Percentiles rank a stretch among this genome's conserved stretches.
These are phyloP conservation scores for Herpetospermum pedunculosum DNA, from an alignment of 306 rosid species.

Conservation along the genomic window DNA sequence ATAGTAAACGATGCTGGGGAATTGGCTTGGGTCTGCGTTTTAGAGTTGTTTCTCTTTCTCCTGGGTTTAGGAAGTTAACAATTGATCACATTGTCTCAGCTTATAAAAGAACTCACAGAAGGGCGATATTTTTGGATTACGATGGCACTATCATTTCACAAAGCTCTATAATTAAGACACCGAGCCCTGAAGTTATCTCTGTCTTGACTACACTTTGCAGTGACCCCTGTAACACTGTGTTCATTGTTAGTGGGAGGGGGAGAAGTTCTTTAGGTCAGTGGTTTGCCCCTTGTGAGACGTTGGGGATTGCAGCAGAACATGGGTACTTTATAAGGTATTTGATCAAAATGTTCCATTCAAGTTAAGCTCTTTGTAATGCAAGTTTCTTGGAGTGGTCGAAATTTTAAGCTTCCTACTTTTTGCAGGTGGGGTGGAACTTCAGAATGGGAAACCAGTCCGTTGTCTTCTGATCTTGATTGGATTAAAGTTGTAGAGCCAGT, in stretches of 20 bases:
- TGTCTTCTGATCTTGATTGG: constrained; percentile 17
- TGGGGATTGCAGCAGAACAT: constrained; percentile 18
- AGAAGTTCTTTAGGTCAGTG: constrained; percentile 13
- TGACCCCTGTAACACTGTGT: constrained; percentile 13
- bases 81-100: constrained; percentile 18
- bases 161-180: constrained; percentile 14
- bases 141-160: constrained; percentile 15
- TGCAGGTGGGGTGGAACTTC: constrained; percentile 19
- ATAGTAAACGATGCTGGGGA: constrained; percentile 16
- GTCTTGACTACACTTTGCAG: constrained; percentile 11
- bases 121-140: constrained; percentile 17
- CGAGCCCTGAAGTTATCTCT: constrained; percentile 11
- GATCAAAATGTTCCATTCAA: not conserved
- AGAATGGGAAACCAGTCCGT: constrained; percentile 12
- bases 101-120: constrained; percentile 13
- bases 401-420: not conserved
- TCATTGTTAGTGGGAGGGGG: constrained; percentile 18
- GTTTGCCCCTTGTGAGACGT: constrained; percentile 15
- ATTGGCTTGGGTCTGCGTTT: constrained; percentile 16
- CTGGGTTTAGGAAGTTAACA: constrained; percentile 15
- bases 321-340: constrained; percentile 14
- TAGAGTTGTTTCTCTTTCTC: constrained; percentile 19
- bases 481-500: constrained; percentile 15
- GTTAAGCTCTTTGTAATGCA: not conserved
- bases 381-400: not conserved